Conservation (phyloP, 192 early-diverging fungal species). For the Rhizophagus prolifer region DNA sequence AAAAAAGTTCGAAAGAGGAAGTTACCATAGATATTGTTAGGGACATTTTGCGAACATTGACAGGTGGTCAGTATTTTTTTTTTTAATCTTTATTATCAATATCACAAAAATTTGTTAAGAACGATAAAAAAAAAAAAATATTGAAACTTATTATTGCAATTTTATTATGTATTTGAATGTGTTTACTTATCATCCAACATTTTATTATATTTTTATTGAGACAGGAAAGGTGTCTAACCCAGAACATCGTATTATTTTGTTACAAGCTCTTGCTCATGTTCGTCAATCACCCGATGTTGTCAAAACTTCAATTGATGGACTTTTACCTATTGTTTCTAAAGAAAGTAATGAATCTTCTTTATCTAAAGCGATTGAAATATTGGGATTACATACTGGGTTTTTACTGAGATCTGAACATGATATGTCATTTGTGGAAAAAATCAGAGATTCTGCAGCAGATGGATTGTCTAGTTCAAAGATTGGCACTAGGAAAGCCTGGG, state of each 20-base stretch:
- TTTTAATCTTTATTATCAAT: too few species aligned
- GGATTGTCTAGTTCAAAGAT: conserved; percentile 64
- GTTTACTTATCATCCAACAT: neutral
- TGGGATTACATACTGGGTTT: conserved; percentile 52
- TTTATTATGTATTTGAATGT: neutral
- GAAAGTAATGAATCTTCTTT: conserved; percentile 77
- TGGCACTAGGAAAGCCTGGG: conserved; percentile 63
- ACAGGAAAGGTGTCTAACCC: conserved; percentile 49
- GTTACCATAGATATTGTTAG: conserved; percentile 60
- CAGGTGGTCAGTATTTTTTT: conserved; percentile 24
- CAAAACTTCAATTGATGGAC: conserved; percentile 55
- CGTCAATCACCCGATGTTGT: conserved; percentile 28
- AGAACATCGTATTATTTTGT: conserved; percentile 70
- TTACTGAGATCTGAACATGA: conserved; percentile 46
- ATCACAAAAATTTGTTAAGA: too few species aligned
- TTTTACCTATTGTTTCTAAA: conserved; percentile 69
- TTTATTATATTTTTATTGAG: conserved; percentile 19
- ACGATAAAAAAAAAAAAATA: too few species aligned
- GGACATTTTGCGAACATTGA: conserved; percentile 53
- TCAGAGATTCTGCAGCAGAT: conserved; percentile 50
- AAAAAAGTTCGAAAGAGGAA: conserved; percentile 44
- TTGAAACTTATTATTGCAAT: too few species aligned
- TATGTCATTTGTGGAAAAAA: conserved; percentile 41
- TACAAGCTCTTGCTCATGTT: conserved; percentile 51
- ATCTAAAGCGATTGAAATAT: conserved; percentile 56